Evolutionary conservation across 768 basidiomycete species (phyloP).

Genomic region (Multifurca ochricompacta): DNA sequence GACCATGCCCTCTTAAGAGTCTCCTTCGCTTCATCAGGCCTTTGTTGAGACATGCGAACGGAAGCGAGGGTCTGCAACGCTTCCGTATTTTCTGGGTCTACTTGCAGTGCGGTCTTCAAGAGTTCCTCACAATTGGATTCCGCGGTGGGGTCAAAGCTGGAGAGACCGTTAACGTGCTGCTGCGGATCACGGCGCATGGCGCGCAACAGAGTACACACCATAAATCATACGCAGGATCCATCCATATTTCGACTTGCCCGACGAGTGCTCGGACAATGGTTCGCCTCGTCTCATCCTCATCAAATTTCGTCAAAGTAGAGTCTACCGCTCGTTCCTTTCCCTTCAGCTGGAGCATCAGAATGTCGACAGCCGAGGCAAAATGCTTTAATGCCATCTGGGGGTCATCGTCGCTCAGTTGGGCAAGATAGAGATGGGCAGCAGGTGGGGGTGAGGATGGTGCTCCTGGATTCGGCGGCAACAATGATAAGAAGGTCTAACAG

Average conservation of each 20-base stretch:
- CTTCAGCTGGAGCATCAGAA: conserved; percentile 60
- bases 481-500: conserved; percentile 52
- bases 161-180: not conserved
- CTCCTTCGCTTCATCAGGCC: conserved; percentile 71
- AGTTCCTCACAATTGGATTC: conserved; percentile 76
- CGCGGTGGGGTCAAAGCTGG: conserved; percentile 74
- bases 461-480: conserved; percentile 52
- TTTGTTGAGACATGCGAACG: conserved; percentile 81
- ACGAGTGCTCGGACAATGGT: conserved; percentile 75
- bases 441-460: conserved; percentile 55
- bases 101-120: conserved; percentile 60
- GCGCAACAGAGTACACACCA: conserved; percentile 45
- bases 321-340: conserved; percentile 55
- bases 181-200: not conserved
- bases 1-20: conserved; percentile 63
- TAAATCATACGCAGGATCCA: conserved; percentile 83
- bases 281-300: conserved; percentile 52
- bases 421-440: conserved; percentile 83
- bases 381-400: conserved; percentile 65
- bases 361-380: conserved; percentile 74
- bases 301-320: conserved; percentile 30
- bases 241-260: conserved; percentile 93
- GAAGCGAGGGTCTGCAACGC: conserved; percentile 75
- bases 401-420: conserved; percentile 73
- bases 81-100: conserved; percentile 70